Evolutionary conservation across 495 filamentous ascomycete species (phyloP), one percentile per base, ranked within the genome.

Genomic region (Penicillium lagena): DNA sequence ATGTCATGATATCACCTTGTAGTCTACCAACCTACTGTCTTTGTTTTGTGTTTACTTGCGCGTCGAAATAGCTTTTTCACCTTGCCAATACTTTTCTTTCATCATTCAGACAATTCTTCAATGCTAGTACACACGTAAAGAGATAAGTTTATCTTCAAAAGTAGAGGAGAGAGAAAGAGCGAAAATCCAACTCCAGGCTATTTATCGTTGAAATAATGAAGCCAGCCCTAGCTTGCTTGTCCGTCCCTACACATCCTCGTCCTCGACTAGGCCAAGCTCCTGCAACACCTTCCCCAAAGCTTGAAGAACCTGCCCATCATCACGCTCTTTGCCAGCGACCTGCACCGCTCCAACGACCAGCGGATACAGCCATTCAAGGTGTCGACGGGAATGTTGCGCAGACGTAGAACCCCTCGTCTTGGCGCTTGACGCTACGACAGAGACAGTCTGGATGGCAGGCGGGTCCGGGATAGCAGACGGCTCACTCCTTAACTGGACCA

Each of bases 361-460:
- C 28, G 88, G 85, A 58, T 91, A 95, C 40, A 98, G 66, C 64
- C 83, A 76, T 44, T 85, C 76, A 15, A 97, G 64, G 68, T 96
- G 93, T 60, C 86, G 86, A 55, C 70, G 75, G n/a, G 67, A 54
- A 45, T 67, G 50, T 35, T 37, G 30, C 32, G 15, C 42, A 12
- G 13, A 11, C 29, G 12, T 30, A 7, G 44, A 43, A 39, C 32
- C 39, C 33, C 7, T 34, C 10, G 44, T 62, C 56, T 17, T 35
- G 11, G 30, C 29, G 42, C 22, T 22, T 22, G 22, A 22, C 22
- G 22, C 22, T 22, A 75, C 73, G 39, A 65, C 77, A 11, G 73
- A 73, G 15, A 79, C 73, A 12, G 53, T 60, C 14, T 43, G 52
- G n/a, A 53, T 37, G 2, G 44, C 72, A 1, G 75, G 68, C 33